Evolutionary conservation across 768 basidiomycete species (phyloP).

Genomic region (Termitomyces heimii): DNA sequence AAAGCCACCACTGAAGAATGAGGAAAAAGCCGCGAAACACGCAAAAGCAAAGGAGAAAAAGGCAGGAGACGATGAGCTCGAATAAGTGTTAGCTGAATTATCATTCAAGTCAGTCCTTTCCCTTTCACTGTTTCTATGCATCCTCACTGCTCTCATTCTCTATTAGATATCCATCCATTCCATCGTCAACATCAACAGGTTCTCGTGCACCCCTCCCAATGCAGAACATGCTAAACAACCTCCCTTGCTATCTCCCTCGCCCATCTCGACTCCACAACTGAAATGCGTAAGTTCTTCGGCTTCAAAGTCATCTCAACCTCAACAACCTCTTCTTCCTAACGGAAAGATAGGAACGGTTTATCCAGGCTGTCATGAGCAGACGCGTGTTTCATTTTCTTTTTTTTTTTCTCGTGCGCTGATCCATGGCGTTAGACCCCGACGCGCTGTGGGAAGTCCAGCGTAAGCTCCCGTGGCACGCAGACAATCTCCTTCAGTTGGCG

Average conservation of each 20-base stretch:
- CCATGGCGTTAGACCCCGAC: conserved; percentile 54
- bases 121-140: background rate
- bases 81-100: conserved; percentile 81
- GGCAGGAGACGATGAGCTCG: conserved; percentile 70
- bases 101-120: conserved; percentile 53
- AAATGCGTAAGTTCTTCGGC: conserved; percentile 93
- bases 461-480: conserved; percentile 85
- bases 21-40: conserved; percentile 60
- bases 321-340: conserved; percentile 21
- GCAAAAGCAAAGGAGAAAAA: conserved; percentile 63
- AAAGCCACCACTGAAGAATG: conserved; percentile 23
- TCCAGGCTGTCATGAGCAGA: conserved; percentile 75
- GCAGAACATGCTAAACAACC: conserved; percentile 28
- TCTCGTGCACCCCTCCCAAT: conserved; percentile 17
- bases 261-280: conserved; percentile 83
- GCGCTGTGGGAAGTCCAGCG: conserved; percentile 72
- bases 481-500: conserved; percentile 82
- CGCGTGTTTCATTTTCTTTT: conserved; percentile 41
- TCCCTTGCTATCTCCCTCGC: conserved; percentile 77
- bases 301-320: conserved; percentile 76
- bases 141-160: background rate
- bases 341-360: conserved; percentile 58
- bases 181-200: conserved; percentile 19
- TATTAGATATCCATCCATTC: conserved; percentile 47
- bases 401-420: background rate